These are phyloP conservation scores for Neckera pumila DNA, from an alignment of 225 moss, liverwort and hornwort genomes.

Conservation along the genomic window DNA sequence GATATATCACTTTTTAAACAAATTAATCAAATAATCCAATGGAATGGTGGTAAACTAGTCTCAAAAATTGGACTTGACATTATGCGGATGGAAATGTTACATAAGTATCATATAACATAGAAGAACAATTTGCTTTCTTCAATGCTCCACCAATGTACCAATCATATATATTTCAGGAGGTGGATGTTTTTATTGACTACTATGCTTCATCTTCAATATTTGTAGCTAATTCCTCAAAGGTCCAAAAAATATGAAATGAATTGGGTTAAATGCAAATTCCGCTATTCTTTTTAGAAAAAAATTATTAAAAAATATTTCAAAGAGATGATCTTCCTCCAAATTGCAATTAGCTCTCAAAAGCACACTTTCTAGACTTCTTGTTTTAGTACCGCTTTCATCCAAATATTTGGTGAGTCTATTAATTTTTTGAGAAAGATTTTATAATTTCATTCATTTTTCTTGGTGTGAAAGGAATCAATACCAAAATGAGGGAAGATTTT, in stretches of 20 bases:
- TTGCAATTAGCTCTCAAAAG: neutral
- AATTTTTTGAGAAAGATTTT: neutral
- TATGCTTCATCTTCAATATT: neutral
- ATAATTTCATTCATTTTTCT: neutral
- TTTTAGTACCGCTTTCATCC: neutral
- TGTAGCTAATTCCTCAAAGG: neutral
- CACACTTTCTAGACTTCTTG: too few species aligned
- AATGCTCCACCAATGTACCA: neutral
- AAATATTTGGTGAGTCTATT: neutral
- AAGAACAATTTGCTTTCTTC: neutral
- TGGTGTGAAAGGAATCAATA: fast-evolving
- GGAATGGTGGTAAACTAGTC: too few species aligned
- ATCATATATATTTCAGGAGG: neutral
- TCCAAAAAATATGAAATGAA: too few species aligned
- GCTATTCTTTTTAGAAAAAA: neutral
- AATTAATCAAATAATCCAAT: too few species aligned
- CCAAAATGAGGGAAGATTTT: neutral
- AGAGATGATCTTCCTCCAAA: neutral
- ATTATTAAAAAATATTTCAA: neutral
- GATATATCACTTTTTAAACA: too few species aligned
- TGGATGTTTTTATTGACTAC: neutral
- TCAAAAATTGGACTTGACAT: too few species aligned
- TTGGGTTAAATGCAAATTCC: neutral
- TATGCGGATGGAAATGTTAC: neutral
- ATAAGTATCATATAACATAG: neutral